Conservation (phyloP, 371 early-diverging fungal genomes). For the Saksenaea vasiformis region DNA sequence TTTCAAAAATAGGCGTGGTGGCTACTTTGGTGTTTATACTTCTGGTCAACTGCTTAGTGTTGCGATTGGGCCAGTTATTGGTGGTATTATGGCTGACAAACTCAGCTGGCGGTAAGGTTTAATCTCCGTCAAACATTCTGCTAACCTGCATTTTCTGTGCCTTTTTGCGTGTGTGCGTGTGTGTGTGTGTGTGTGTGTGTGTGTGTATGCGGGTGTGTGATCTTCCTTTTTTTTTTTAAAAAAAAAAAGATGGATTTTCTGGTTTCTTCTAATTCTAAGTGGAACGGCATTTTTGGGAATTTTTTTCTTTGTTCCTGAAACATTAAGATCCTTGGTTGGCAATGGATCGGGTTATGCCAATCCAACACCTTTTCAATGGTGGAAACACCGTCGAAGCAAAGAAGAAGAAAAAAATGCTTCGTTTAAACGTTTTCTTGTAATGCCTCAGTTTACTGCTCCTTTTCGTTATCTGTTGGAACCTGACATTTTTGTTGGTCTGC, state of each 20-base stretch:
- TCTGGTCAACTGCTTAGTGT: conserved; percentile 41
- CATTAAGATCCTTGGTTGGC: conserved; percentile 47
- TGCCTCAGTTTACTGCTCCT: conserved; percentile 21
- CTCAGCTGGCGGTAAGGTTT: conserved; percentile 50
- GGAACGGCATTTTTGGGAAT: conserved; percentile 40
- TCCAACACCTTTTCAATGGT: conserved; percentile 30
- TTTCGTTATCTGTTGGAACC: conserved; percentile 14
- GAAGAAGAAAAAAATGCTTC: background rate
- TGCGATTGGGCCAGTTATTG: conserved; percentile 55
- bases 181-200: too few species aligned
- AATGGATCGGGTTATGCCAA: conserved; percentile 29
- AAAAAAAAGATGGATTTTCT: conserved; percentile 46
- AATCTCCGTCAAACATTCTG: background rate
- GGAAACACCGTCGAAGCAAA: conserved; percentile 2
- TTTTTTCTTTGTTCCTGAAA: conserved; percentile 61
- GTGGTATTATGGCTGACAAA: conserved; percentile 49
- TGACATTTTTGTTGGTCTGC: conserved; percentile 13
- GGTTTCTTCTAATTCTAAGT: conserved; percentile 52
- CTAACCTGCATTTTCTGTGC: background rate
- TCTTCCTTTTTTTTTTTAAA: background rate
- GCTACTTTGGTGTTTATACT: conserved; percentile 56
- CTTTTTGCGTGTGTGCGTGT: background rate
- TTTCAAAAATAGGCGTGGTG: too few species aligned
- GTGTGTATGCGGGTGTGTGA: too few species aligned
- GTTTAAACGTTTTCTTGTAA: background rate